phyloP scores from a whole-genome alignment of 306 rosid species.

The Vachellia collinsii region DNA sequence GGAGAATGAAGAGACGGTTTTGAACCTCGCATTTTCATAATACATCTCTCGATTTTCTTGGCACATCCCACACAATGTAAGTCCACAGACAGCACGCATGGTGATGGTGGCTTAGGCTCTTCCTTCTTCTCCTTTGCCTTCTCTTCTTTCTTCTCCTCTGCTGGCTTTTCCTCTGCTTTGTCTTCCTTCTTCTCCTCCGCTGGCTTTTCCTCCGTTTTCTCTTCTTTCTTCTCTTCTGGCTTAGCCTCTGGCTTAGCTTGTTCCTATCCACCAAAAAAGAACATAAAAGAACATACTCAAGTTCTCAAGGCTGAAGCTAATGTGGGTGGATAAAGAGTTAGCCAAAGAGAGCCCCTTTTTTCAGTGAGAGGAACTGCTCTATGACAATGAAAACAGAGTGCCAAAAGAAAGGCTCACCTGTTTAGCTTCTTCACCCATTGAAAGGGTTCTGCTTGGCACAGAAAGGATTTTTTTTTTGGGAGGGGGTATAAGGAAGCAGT shows the following conservation, averaged over 20 bases:
- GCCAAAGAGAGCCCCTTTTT: neutral
- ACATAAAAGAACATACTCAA: neutral
- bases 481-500: too few relatives aligned
- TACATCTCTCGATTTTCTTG: conserved; percentile 80
- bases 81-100: conserved; percentile 79
- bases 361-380: neutral
- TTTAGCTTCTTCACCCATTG: conserved; percentile 82
- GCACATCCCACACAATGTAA: conserved; percentile 94
- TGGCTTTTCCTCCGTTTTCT: neutral
- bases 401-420: conserved; percentile 53
- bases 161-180: conserved; percentile 33
- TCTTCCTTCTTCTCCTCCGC: conserved; percentile 40
- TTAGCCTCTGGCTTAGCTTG: conserved; percentile 50
- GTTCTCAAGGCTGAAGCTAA: neutral
- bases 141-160: conserved; percentile 15
- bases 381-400: neutral
- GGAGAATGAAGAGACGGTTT: neutral
- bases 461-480: too few relatives aligned
- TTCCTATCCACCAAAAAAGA: conserved; percentile 39
- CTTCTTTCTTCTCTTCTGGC: conserved; percentile 56
- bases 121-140: conserved; percentile 54
- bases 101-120: conserved; percentile 73
- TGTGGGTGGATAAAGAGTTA: neutral
- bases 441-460: conserved; percentile 27
- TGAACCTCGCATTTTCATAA: conserved; percentile 84